Conservation (phyloP, 2,329 filamentous ascomycete genomes). For the Trichoderma breve region DNA sequence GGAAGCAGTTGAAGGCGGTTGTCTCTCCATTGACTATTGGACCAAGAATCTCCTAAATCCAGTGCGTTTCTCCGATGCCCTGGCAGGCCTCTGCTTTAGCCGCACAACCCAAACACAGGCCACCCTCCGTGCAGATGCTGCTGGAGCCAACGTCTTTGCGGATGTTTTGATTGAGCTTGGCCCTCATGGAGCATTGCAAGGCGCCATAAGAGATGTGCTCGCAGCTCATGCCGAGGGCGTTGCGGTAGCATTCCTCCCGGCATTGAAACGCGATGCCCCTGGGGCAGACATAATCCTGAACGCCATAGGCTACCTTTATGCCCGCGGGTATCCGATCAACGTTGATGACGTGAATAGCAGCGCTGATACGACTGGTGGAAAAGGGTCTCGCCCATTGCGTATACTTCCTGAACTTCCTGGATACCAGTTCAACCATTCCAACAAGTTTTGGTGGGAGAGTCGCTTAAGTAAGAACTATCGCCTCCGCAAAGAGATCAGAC, state of each 20-base stretch:
- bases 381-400: not conserved
- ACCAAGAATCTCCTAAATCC: constrained; percentile 27
- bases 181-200: constrained; percentile 23
- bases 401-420: constrained; percentile 32
- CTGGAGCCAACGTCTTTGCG: not conserved
- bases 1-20: not conserved
- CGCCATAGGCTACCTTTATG: not conserved
- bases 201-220: constrained; percentile 16
- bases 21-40: constrained; percentile 12
- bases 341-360: constrained; percentile 1
- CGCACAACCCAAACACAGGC: not conserved
- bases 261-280: not conserved
- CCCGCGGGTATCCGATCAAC: not conserved
- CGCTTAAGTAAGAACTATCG: constrained; percentile 31
- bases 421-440: constrained; percentile 38
- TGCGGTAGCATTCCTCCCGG: not conserved
- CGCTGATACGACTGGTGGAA: not conserved
- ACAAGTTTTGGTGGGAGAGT: constrained; percentile 34
- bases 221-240: not conserved
- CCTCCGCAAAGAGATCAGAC: constrained; percentile 32
- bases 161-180: constrained; percentile 26
- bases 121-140: not conserved
- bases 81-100: constrained; percentile 13
- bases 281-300: not conserved
- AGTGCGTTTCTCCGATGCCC: constrained; percentile 23